Evolutionary conservation across 345 rosid species (phyloP).

Genomic region (Eucalyptus pauciflora): DNA sequence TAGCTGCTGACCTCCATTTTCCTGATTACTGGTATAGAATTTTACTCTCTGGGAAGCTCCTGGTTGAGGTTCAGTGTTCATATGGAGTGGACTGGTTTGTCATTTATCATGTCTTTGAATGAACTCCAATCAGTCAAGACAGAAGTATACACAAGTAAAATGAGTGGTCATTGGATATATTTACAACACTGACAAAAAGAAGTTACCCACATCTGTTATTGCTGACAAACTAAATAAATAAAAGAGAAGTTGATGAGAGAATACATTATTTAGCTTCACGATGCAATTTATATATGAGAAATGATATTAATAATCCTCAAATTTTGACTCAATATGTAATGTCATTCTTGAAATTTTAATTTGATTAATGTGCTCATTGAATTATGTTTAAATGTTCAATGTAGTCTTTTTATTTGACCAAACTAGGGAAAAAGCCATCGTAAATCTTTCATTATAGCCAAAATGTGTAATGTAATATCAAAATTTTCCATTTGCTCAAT

Average conservation of each 20-base stretch:
- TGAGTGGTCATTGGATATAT: background rate
- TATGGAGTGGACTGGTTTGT: background rate
- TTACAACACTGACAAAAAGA: rapidly evolving
- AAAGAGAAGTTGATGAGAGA: background rate
- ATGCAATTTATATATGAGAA: background rate
- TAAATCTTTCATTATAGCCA: background rate
- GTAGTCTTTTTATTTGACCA: background rate
- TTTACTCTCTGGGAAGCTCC: background rate
- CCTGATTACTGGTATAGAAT: background rate
- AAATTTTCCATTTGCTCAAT: background rate
- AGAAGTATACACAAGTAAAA: background rate
- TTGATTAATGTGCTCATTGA: background rate
- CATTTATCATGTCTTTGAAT: background rate
- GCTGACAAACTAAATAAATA: background rate
- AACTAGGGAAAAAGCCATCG: rapidly evolving
- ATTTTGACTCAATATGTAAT: background rate
- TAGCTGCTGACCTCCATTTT: background rate
- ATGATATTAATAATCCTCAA: background rate
- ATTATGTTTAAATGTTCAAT: background rate
- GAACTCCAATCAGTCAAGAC: background rate
- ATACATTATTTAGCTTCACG: background rate
- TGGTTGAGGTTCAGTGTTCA: background rate
- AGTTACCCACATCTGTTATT: background rate
- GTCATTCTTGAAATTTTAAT: background rate
- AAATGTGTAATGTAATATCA: background rate